phyloP scores from a whole-genome alignment of 495 filamentous ascomycete genomes.

The Polyplosphaeria fusca region DNA sequence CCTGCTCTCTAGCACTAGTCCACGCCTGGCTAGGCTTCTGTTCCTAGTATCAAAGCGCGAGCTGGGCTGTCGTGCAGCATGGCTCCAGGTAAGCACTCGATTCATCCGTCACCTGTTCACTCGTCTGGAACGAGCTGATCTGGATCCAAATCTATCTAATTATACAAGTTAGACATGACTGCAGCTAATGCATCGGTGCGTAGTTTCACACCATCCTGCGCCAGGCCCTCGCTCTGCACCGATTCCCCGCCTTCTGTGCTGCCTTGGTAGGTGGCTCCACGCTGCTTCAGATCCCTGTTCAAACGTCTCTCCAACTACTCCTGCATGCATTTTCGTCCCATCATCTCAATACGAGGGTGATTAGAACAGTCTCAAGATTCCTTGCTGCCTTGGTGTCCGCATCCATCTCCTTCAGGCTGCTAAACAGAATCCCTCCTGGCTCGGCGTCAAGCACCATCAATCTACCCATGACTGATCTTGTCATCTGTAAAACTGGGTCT shows the following conservation, averaged over 20 bases:
- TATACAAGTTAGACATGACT: no score
- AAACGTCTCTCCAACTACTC: conserved; percentile 22
- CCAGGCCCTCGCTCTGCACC: conserved; percentile 44
- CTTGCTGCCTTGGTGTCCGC: conserved; percentile 35
- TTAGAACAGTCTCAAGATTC: conserved; percentile 19
- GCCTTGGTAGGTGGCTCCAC: conserved; percentile 72
- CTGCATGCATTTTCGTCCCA: not conserved
- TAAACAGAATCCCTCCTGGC: conserved; percentile 30
- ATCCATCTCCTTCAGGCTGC: conserved; percentile 28
- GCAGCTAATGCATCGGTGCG: not conserved
- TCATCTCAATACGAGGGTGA: not conserved
- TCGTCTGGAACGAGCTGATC: no score
- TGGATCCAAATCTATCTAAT: no score
- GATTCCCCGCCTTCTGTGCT: conserved; percentile 83
- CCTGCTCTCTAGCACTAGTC: conserved; percentile 67
- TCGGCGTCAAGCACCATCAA: not conserved
- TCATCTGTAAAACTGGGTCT: conserved; percentile 4
- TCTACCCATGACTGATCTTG: not conserved
- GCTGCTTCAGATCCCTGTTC: conserved; percentile 54
- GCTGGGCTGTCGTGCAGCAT: conserved; percentile 43
- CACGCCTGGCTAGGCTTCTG: conserved; percentile 59
- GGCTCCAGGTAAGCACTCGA: conserved; percentile 13
- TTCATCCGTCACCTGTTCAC: no score
- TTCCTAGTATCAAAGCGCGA: conserved; percentile 44
- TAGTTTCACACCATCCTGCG: conserved; percentile 30